Conservation (phyloP, 345 rosid species). For the Populus simonii region DNA sequence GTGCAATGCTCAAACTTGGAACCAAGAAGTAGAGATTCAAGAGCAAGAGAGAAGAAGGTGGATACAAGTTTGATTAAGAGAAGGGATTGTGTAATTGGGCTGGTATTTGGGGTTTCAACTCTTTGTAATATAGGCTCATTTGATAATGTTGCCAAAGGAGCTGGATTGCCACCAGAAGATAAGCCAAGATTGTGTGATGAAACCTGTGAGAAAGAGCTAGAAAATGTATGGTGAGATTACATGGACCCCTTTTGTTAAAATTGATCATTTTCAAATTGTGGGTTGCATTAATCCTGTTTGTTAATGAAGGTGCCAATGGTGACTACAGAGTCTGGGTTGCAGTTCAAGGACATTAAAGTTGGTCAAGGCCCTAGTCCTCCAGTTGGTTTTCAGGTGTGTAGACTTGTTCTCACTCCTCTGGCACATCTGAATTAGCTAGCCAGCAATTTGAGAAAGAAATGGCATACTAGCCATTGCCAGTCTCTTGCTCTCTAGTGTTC, state of each 20-base stretch:
- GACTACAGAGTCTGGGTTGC: constrained; percentile 85
- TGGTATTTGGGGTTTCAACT: constrained; percentile 51
- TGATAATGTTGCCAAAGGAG: constrained; percentile 42
- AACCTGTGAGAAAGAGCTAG: constrained; percentile 83
- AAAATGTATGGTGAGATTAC: constrained; percentile 97
- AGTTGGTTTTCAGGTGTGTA: constrained; percentile 75
- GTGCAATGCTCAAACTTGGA: constrained; percentile 31
- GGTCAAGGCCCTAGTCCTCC: constrained; percentile 89
- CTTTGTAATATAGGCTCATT: constrained; percentile 29
- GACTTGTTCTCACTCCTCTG: not conserved
- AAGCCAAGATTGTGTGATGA: constrained; percentile 76
- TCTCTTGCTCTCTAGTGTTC: too few species aligned
- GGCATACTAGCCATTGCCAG: too few species aligned
- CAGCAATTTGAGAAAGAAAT: too few species aligned
- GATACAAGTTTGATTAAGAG: constrained; percentile 33
- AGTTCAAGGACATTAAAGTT: constrained; percentile 85
- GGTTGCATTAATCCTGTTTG: not conserved
- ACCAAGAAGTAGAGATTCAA: constrained; percentile 28
- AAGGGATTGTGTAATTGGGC: constrained; percentile 50
- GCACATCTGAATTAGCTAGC: too few species aligned
- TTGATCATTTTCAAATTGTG: not conserved
- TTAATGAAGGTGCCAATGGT: constrained; percentile 73
- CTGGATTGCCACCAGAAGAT: constrained; percentile 86
- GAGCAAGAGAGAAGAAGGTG: constrained; percentile 20
- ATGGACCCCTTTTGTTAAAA: constrained; percentile 20